phyloP scores from a whole-genome alignment of 1,284 basidiomycete genomes.

The Schizophyllum commune region DNA sequence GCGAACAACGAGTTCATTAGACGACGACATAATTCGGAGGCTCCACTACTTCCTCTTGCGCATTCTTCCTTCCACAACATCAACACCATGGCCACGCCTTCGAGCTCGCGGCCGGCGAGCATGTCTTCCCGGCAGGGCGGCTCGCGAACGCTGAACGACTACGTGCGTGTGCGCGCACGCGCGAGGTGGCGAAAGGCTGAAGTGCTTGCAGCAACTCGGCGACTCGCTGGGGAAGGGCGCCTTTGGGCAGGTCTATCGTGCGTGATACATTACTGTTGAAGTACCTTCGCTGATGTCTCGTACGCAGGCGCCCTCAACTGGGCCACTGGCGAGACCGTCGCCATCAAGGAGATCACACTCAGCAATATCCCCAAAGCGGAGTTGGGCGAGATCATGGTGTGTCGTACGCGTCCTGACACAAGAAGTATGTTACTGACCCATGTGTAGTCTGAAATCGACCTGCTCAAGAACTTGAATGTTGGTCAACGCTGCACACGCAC shows the following conservation, averaged over 20 bases:
- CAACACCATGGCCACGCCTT: neutral
- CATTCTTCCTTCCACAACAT: neutral
- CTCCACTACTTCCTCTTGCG: too few relatives aligned
- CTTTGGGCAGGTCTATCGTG: conserved; percentile 91
- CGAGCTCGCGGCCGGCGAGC: neutral
- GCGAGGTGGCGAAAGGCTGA: conserved; percentile 2
- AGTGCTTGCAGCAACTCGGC: conserved; percentile 70
- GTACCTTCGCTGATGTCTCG: neutral
- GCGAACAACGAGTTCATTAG: neutral
- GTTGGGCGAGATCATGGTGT: conserved; percentile 93
- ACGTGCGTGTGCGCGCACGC: conserved; percentile 31
- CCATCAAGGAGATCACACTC: conserved; percentile 91
- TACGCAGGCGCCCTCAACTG: conserved; percentile 83
- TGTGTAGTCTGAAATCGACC: conserved; percentile 86
- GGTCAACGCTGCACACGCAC: conserved; percentile 17
- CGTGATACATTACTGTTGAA: conserved; percentile 21
- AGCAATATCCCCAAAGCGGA: conserved; percentile 90
- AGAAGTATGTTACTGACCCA: conserved; percentile 3
- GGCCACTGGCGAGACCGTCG: conserved; percentile 93
- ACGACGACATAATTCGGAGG: neutral
- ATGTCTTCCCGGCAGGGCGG: conserved; percentile 13
- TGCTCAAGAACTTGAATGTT: conserved; percentile 94
- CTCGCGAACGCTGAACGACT: conserved; percentile 52
- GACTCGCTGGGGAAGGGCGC: conserved; percentile 93
- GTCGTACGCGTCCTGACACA: conserved; percentile 6